Evolutionary conservation across 345 rosid genomes (phyloP).

Genomic region (Populus simonii): DNA sequence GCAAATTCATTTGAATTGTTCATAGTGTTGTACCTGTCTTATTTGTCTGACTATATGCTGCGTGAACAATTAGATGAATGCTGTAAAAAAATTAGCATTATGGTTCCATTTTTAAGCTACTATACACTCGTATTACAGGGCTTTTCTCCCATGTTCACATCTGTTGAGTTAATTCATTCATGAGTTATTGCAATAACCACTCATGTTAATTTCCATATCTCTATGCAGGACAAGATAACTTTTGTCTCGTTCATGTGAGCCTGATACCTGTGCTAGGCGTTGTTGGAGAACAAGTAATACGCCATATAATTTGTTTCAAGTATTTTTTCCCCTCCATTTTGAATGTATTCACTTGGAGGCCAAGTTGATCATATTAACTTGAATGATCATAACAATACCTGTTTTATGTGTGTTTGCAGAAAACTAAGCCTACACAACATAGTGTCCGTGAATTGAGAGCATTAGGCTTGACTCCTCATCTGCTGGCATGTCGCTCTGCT

Average conservation of each 20-base stretch:
- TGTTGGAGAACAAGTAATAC: conserved; percentile 35
- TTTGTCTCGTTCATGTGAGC: conserved; percentile 38
- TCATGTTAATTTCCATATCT: conserved; percentile 24
- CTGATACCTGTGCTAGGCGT: conserved; percentile 34
- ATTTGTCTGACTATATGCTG: neutral
- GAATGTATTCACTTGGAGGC: neutral
- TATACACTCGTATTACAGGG: neutral
- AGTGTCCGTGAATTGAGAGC: conserved; percentile 40
- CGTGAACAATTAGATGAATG: neutral
- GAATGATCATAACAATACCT: neutral
- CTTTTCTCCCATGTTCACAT: neutral
- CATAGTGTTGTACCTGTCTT: neutral
- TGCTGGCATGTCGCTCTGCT: conserved; percentile 38
- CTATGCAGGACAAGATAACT: conserved; percentile 35
- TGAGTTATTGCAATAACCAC: neutral
- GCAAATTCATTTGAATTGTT: neutral
- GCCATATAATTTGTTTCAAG: neutral
- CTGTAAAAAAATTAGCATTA: neutral
- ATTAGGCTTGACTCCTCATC: conserved; percentile 36
- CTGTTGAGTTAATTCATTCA: conserved; percentile 1
- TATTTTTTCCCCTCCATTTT: neutral
- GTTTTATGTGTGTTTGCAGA: conserved; percentile 17
- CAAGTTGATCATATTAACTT: neutral
- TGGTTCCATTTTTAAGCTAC: conserved; percentile 1
- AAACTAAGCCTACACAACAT: conserved; percentile 38